Percentiles rank a stretch among this genome's conserved stretches.
Conservation (phyloP, 2,329 filamentous ascomycete species). For the Fusarium dimerum region DNA sequence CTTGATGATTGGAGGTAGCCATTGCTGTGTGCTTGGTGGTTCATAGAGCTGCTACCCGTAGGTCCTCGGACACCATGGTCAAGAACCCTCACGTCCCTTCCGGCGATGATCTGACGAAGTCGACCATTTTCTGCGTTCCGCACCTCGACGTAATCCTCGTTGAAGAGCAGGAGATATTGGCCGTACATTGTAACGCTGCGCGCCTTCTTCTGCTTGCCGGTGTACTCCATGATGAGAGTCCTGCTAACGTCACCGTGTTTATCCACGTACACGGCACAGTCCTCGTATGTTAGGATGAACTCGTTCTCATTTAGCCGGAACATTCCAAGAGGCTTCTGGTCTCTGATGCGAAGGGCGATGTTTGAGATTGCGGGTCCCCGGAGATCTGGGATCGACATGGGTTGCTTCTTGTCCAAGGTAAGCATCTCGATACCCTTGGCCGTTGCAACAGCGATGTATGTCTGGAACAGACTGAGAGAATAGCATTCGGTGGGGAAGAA, state of each 20-base stretch:
- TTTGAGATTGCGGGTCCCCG: slow-evolving; percentile 76
- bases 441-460: slow-evolving; percentile 87
- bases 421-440: slow-evolving; percentile 93
- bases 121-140: slow-evolving; percentile 95
- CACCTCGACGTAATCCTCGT: slow-evolving; percentile 95
- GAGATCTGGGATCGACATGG: slow-evolving; percentile 89
- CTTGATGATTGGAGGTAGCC: slow-evolving; percentile 36
- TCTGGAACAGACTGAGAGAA: slow-evolving; percentile 94
- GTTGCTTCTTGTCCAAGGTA: slow-evolving; percentile 94
- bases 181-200: slow-evolving; percentile 86
- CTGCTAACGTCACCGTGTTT: slow-evolving; percentile 96
- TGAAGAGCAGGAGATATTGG: slow-evolving; percentile 89
- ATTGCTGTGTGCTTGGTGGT: slow-evolving; percentile 35
- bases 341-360: slow-evolving; percentile 80
- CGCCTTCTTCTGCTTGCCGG: slow-evolving; percentile 80
- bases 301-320: slow-evolving; percentile 91
- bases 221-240: slow-evolving; percentile 97
- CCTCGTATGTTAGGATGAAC: slow-evolving; percentile 91
- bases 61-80: slow-evolving; percentile 77
- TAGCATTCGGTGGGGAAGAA: slow-evolving; percentile 96
- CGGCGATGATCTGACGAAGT: slow-evolving; percentile 89
- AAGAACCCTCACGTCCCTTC: slow-evolving; percentile 83
- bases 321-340: slow-evolving; percentile 90
- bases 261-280: slow-evolving; percentile 96
- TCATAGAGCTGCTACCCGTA: slow-evolving; percentile 48